Conservation (phyloP, 495 filamentous ascomycete genomes). For the Talaromyces stipitatus region DNA sequence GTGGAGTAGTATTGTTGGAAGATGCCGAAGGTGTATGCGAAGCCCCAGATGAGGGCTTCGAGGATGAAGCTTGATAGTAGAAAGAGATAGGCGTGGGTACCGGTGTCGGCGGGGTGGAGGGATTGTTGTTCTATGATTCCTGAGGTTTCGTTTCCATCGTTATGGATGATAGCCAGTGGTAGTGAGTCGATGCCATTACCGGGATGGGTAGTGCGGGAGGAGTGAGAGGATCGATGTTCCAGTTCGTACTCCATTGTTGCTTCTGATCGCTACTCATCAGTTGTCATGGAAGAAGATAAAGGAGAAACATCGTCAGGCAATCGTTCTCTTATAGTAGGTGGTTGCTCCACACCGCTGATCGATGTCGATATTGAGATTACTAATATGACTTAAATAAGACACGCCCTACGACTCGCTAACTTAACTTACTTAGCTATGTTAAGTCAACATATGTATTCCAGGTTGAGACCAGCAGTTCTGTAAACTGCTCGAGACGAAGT, state of each 20-base stretch:
- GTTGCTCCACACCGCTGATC: no score
- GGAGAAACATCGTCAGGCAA: no score
- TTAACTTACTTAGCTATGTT: no score
- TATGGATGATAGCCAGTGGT: neutral
- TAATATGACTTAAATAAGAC: no score
- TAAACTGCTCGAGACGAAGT: no score
- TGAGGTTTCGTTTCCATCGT: neutral
- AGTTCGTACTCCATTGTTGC: neutral
- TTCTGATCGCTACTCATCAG: neutral
- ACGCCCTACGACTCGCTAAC: no score
- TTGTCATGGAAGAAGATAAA: no score
- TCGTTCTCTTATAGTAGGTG: no score
- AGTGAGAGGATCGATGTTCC: neutral
- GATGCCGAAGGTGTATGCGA: constrained; percentile 55
- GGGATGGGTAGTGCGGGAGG: no score
- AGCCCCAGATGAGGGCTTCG: constrained; percentile 65
- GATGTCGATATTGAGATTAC: no score
- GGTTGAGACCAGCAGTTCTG: no score
- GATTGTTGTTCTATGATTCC: neutral
- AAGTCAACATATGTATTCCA: no score
- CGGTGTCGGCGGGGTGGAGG: constrained; percentile 42
- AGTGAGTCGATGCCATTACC: neutral
- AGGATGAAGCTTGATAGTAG: constrained; percentile 54
- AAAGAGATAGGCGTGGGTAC: constrained; percentile 58
- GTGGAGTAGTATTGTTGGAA: constrained; percentile 51